Base-by-base conservation (phyloP, 148 eudicot genomes). In the Pouteria glomerata region DNA sequence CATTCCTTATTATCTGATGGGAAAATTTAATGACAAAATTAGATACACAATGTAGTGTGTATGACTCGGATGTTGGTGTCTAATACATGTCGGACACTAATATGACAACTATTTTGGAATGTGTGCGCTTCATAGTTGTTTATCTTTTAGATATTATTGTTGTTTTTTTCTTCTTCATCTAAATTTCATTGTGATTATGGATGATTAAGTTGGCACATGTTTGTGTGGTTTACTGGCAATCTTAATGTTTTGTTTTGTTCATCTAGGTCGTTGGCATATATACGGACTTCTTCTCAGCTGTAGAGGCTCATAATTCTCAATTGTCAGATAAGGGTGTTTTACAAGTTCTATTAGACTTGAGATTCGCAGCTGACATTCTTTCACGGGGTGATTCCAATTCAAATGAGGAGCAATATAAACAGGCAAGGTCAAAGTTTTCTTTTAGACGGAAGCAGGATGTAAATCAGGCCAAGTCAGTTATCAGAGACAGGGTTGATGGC, bases 301-400 rank as follows among this genome's bases (percentile, higher is more conserved):
- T 77, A 60, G 81, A 76, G 64, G 80, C 53, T 65, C 66, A 23
- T 71, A 85, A 82, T 45, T 73, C 81, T 65, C 82, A 77, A 75
- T 73, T 89, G 73, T 91, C 98, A 31, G 98, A 91, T 63, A 94
- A 88, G 83, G 98, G 95, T 72, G 80, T 82, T 73, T 72, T 91
- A 74, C 98, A 94, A 79, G 81, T 89, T 79, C 77, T 94, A 71
- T 80, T 94, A 73, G 98, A 94, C 82, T 69, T 94, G 74, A 87
- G 88, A 85, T 94, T 94, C 79, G 82, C 81, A 56, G 86, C 91
- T 62, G 98, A 91, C 77, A 59, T 94, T 84, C 83, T 91, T 23
- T 91, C 97, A 31, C 97, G 93, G 41, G 89, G 87, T 69, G 88
- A 89, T 81, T 75, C 77, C 8, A 79, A 26, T 70, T 52, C 73